Conservation (phyloP, 2,329 filamentous ascomycete species). For the Clarireedia monteithiana region DNA sequence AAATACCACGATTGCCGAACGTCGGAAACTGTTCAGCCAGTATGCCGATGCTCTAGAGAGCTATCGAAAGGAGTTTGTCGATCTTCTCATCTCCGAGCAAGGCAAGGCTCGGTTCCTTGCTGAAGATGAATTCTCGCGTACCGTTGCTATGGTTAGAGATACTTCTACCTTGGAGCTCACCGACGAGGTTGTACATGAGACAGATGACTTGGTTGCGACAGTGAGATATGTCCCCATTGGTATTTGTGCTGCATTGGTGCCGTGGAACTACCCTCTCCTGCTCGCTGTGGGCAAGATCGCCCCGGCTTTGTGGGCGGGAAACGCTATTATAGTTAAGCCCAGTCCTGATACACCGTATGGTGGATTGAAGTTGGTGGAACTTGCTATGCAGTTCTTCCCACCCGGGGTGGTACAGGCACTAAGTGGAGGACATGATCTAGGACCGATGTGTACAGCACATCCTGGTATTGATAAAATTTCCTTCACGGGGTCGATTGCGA, state of each 20-base stretch:
- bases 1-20: slow-evolving; percentile 35
- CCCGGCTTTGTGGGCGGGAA: slow-evolving; percentile 41
- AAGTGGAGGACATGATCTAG: slow-evolving; percentile 38
- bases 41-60: slow-evolving; percentile 35
- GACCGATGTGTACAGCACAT: slow-evolving; percentile 46
- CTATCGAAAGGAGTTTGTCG: neutral
- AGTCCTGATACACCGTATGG: slow-evolving; percentile 48
- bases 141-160: slow-evolving; percentile 5
- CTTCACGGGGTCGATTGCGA: slow-evolving; percentile 49
- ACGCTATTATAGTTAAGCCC: slow-evolving; percentile 47
- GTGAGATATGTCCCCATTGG: slow-evolving; percentile 39
- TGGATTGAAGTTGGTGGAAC: slow-evolving; percentile 43
- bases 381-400: slow-evolving; percentile 41
- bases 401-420: slow-evolving; percentile 42
- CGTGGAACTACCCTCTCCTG: slow-evolving; percentile 50
- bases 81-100: slow-evolving; percentile 39
- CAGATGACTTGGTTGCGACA: slow-evolving; percentile 30
- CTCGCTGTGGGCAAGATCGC: slow-evolving; percentile 42
- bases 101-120: slow-evolving; percentile 37
- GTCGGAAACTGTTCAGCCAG: slow-evolving; percentile 27
- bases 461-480: slow-evolving; percentile 47
- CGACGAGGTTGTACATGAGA: slow-evolving; percentile 8
- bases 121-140: slow-evolving; percentile 11
- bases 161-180: neutral
- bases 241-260: slow-evolving; percentile 45